phyloP scores from a whole-genome alignment of 1,284 basidiomycete species.

The Austroboletus olivaceoglutinosus region DNA sequence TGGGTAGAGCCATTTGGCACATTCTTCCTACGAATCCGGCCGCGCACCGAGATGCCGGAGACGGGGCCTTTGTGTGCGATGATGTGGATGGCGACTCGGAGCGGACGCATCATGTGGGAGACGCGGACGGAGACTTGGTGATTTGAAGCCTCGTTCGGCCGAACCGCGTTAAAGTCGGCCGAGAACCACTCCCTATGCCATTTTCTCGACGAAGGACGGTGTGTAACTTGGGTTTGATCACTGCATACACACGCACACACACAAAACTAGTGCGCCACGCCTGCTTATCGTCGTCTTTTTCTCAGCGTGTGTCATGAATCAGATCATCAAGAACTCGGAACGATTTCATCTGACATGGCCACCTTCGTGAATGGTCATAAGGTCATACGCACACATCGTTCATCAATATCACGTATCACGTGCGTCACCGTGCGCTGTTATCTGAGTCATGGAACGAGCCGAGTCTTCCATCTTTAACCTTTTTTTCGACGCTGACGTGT shows the following conservation, averaged over 20 bases:
- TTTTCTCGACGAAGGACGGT: too few species aligned
- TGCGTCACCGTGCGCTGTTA: neutral
- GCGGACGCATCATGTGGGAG: neutral
- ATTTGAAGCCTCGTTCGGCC: too few species aligned
- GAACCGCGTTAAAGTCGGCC: too few species aligned
- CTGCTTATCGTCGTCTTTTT: neutral
- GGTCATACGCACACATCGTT: neutral
- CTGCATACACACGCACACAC: neutral
- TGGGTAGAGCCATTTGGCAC: too few species aligned
- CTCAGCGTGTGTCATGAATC: too few species aligned
- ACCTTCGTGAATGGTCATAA: too few species aligned
- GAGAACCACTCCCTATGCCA: too few species aligned
- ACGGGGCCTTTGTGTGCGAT: neutral
- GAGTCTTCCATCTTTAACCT: neutral
- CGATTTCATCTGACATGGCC: too few species aligned
- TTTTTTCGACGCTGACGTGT: too few species aligned
- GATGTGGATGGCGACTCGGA: neutral
- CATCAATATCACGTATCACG: neutral
- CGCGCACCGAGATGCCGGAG: neutral
- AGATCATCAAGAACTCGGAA: too few species aligned
- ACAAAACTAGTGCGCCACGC: neutral
- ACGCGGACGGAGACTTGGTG: neutral
- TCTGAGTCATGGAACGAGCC: neutral
- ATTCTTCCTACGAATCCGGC: neutral
- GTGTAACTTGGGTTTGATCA: too few species aligned